A percentile compares a stretch with the other conserved stretches of the same genome.
These are phyloP conservation scores for Talaromyces wortmannii DNA, from an alignment of 495 filamentous ascomycete genomes.

Conservation along the genomic window DNA sequence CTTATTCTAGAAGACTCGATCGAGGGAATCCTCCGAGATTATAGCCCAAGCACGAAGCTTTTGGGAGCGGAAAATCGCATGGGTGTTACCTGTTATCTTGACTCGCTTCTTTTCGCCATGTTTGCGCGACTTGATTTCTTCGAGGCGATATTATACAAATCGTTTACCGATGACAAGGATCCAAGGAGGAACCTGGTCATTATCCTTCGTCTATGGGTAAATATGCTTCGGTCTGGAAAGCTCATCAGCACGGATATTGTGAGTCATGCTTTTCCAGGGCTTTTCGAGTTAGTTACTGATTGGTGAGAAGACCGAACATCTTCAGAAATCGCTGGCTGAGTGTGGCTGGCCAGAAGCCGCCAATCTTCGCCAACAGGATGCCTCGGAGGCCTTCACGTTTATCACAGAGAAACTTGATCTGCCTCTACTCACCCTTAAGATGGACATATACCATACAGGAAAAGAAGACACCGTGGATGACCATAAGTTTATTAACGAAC, in stretches of 20 bases:
- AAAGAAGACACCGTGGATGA: conserved; percentile 77
- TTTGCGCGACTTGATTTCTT: conserved; percentile 85
- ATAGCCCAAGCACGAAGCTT: conserved; percentile 62
- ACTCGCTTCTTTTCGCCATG: conserved; percentile 93
- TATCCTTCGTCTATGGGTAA: conserved; percentile 84
- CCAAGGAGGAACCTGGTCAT: conserved; percentile 64
- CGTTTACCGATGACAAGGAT: conserved; percentile 51
- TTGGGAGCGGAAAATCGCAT: conserved; percentile 82
- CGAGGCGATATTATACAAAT: conserved; percentile 78
- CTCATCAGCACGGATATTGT: conserved; percentile 85
- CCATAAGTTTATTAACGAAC: conserved; percentile 89
- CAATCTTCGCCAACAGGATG: conserved; percentile 75
- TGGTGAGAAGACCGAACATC: conserved; percentile 58
- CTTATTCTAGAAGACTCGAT: conserved; percentile 70
- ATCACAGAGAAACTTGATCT: conserved; percentile 84
- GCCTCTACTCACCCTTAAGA: conserved; percentile 83
- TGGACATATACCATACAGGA: conserved; percentile 90
- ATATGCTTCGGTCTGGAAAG: conserved; percentile 76
- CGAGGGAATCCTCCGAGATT: conserved; percentile 69
- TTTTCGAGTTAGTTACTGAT: conserved; percentile 19
- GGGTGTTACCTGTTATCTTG: conserved; percentile 85
- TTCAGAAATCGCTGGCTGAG: conserved; percentile 75
- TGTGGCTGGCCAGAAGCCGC: conserved; percentile 89
- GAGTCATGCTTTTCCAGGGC: conserved; percentile 15
- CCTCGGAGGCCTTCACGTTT: conserved; percentile 91